phyloP scores from a whole-genome alignment of 495 filamentous ascomycete genomes.

The Neurospora sp. region DNA sequence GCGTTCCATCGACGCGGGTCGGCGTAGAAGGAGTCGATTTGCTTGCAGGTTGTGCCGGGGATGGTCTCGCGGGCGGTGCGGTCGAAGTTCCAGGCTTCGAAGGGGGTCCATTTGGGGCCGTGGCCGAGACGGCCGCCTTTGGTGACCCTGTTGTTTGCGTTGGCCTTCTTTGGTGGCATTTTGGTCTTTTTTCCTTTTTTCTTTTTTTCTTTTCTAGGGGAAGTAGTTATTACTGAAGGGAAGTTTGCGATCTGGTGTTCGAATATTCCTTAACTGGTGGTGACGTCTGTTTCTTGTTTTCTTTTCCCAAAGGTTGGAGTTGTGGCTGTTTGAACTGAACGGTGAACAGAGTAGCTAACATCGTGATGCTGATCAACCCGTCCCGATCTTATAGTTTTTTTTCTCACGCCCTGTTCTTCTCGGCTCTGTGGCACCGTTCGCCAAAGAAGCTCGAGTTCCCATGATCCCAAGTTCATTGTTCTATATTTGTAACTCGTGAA shows the following conservation, averaged over 20 bases:
- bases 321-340: neutral
- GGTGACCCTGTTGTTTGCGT: neutral
- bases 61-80: neutral
- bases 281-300: neutral
- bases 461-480: neutral
- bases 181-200: neutral
- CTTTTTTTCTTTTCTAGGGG: neutral
- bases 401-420: neutral
- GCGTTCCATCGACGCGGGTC: neutral
- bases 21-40: conserved; percentile 2
- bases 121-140: neutral
- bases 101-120: neutral
- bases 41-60: neutral
- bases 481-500: neutral
- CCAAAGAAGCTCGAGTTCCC: neutral
- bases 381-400: neutral
- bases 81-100: neutral
- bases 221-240: neutral
- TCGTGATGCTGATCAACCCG: neutral
- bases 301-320: neutral
- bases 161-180: neutral
- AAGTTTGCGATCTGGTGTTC: neutral
- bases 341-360: neutral
- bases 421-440: neutral
- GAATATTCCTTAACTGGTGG: neutral